Percentiles rank a stretch among this genome's conserved stretches.
Conservation (phyloP, 495 filamentous ascomycete species). For the Schizothecium vesticola region DNA sequence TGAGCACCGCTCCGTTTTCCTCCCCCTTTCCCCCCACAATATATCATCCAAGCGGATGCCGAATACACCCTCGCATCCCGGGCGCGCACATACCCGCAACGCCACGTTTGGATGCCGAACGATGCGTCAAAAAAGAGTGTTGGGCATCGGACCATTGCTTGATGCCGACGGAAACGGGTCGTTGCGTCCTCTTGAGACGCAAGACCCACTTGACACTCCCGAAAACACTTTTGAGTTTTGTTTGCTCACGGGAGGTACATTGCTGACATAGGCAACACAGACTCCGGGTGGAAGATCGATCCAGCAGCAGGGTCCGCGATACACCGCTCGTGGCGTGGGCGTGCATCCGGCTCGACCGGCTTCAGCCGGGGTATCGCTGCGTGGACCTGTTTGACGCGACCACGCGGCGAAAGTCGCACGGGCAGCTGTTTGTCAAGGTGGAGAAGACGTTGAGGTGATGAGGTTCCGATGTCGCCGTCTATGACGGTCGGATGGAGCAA, state of each 20-base stretch:
- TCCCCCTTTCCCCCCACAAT: background rate
- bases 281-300: conserved; percentile 5
- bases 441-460: conserved; percentile 32
- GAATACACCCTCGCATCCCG: background rate
- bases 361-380: conserved; percentile 71
- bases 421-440: conserved; percentile 65
- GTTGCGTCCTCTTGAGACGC: background rate
- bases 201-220: background rate
- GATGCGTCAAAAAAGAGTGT: background rate
- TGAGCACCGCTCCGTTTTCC: conserved; percentile 23
- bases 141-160: background rate
- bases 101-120: background rate
- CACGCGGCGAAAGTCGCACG: conserved; percentile 39
- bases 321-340: conserved; percentile 68
- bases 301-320: conserved; percentile 56
- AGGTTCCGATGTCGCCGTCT: background rate
- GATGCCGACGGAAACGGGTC: background rate
- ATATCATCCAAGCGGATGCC: background rate
- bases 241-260: background rate
- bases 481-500: background rate
- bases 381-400: conserved; percentile 60
- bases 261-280: background rate
- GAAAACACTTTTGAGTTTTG: background rate
- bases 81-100: background rate
- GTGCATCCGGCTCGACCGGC: conserved; percentile 79